phyloP scores from a whole-genome alignment of 2,329 filamentous ascomycete genomes.

The Cyphellophora europaea region DNA sequence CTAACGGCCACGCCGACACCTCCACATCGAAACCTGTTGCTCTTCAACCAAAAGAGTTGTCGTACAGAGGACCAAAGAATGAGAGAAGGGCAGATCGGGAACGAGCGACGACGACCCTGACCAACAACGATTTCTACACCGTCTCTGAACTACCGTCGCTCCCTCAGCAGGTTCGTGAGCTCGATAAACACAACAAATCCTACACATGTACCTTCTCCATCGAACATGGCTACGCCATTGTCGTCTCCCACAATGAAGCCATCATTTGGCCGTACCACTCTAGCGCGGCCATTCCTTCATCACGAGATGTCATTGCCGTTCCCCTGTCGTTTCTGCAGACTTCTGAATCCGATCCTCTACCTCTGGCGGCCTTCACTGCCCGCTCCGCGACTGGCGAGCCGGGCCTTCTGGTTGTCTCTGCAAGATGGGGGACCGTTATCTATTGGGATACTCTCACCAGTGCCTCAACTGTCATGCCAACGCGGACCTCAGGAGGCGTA shows the following conservation, averaged over 20 bases:
- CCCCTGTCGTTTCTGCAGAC: conserved; percentile 65
- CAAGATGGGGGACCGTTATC: conserved; percentile 71
- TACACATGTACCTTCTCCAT: conserved; percentile 59
- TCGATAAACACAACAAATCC: conserved; percentile 41
- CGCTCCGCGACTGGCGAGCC: conserved; percentile 71
- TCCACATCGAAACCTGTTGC: conserved; percentile 3
- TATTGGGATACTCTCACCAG: conserved; percentile 96
- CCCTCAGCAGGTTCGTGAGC: conserved; percentile 61
- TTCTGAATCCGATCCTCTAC: conserved; percentile 59
- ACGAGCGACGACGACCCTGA: conserved; percentile 34
- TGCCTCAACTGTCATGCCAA: conserved; percentile 73
- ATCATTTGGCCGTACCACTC: conserved; percentile 81
- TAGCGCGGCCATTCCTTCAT: conserved; percentile 44
- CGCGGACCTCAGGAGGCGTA: conserved; percentile 70
- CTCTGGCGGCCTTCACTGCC: conserved; percentile 73
- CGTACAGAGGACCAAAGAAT: conserved; percentile 25
- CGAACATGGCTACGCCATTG: conserved; percentile 64
- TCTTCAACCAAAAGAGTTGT: conserved; percentile 23
- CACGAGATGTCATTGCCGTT: conserved; percentile 71
- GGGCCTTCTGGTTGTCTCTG: conserved; percentile 78
- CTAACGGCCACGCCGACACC: conserved; percentile 14
- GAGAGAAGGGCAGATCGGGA: conserved; percentile 23
- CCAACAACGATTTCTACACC: conserved; percentile 73
- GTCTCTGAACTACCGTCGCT: conserved; percentile 77
- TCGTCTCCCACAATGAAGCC: conserved; percentile 71